These are phyloP conservation scores for Croton setiger DNA, from an alignment of 441 rosid genomes.

Conservation along the genomic window DNA sequence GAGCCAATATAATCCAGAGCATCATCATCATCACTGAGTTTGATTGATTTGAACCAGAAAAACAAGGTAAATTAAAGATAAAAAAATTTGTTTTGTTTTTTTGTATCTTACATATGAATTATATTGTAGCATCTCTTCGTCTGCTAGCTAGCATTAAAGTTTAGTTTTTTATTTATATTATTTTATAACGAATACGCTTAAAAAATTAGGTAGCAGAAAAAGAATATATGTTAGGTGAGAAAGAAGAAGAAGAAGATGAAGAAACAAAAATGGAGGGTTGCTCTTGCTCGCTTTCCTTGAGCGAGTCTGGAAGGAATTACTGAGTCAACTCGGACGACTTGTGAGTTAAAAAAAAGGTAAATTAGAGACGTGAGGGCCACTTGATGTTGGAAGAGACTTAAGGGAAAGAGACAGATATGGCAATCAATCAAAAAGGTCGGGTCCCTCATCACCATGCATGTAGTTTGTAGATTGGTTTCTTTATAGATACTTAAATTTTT, in stretches of 20 bases:
- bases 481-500: too few relatives aligned
- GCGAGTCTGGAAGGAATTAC: background rate
- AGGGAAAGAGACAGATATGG: constrained; percentile 32
- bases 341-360: background rate
- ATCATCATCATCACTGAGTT: constrained; percentile 16
- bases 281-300: too few relatives aligned
- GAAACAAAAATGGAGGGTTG: background rate
- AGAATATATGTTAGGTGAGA: constrained; percentile 11
- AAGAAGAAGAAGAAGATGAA: background rate
- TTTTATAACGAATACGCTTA: constrained; percentile 2
- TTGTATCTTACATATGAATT: background rate
- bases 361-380: constrained; percentile 18
- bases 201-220: background rate
- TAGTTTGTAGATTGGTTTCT: constrained; percentile 11
- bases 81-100: background rate
- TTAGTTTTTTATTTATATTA: background rate
- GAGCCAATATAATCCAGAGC: constrained; percentile 23
- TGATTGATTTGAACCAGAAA: background rate
- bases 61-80: background rate
- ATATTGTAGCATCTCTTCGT: too few relatives aligned
- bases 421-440: constrained; percentile 19
- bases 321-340: constrained; percentile 19
- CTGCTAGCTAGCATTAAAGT: background rate
- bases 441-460: constrained; percentile 29
- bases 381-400: constrained; percentile 25